Evolutionary conservation across 2,329 filamentous ascomycete genomes (phyloP), one percentile per base, ranked within the genome.

Genomic region (Pseudogymnoascus sp.): DNA sequence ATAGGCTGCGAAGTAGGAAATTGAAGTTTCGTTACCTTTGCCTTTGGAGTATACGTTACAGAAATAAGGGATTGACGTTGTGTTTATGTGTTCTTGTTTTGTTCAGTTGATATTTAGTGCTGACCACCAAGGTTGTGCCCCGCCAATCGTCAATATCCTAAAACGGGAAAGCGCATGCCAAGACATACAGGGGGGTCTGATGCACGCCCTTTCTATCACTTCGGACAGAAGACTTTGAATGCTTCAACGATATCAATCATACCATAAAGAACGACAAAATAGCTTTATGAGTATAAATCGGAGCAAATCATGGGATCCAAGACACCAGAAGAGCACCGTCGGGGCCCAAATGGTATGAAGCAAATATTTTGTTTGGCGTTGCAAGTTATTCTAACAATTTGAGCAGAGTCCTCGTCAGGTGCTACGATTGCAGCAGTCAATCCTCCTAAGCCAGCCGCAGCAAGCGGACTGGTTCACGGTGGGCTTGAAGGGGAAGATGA

Each of bases 401-500:
- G 46, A 56, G 2, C 21, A 56, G 46, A 56, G 46, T 56, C 46
- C 46, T 56, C 46, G 14, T 9, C 25, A 56, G 46, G 25, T 31
- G 46, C n/a, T 34, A 3, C 46, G 9, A 56, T 56, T 56, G n/a
- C 25, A 34, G 9, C 25, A 4, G 25, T 56, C 46, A 56, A 56
- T 56, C 46, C 46, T 34, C 25, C 46, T n/a, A 56, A 56, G 46
- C 46, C 46, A 6, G 46, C 25, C n/a, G 46, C 46, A 56, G 46
- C 46, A 34, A 56, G 46, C n/a, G 46, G 46, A 4, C 25, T 56
- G 25, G 46, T 34, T 34, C 25, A 56, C 12, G 25, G 25, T 18
- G 46, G 46, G 7, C 46, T 34, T 56, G 46, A 56, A 56, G 46
- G 46, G n/a, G 46, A 56, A 56, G 25, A 80, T 62, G 72, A 74